Percentiles rank a stretch among this genome's conserved stretches.
These are phyloP conservation scores for Coemansia sp. DNA, from an alignment of 192 early-diverging fungal species.

Conservation along the genomic window DNA sequence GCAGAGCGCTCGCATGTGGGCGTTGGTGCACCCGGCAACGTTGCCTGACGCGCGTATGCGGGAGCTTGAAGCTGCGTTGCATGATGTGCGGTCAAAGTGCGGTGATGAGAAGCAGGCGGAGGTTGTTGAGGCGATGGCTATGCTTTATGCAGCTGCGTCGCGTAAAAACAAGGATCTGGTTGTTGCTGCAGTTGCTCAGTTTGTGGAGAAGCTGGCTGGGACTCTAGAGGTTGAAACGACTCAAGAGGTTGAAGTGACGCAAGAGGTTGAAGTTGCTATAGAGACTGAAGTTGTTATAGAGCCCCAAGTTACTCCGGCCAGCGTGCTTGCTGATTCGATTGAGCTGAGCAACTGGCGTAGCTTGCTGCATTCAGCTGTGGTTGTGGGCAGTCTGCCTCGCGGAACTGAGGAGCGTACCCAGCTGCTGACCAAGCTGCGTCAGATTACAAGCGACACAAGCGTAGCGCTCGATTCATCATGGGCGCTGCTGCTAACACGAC, in stretches of 20 bases:
- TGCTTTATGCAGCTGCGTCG: slow-evolving; percentile 39
- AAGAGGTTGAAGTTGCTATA: background rate
- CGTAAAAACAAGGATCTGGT: slow-evolving; percentile 38
- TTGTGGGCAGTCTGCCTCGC: slow-evolving; percentile 10
- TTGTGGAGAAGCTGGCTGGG: slow-evolving; percentile 12
- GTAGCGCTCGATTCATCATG: slow-evolving; percentile 20
- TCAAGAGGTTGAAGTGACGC: too few species aligned
- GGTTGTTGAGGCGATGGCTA: slow-evolving; percentile 42
- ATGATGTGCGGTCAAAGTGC: background rate
- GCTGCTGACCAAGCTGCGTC: background rate
- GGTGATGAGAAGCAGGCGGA: slow-evolving; percentile 8
- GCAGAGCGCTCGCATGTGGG: slow-evolving; percentile 32
- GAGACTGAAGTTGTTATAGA: background rate
- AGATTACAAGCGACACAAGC: background rate
- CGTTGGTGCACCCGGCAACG: slow-evolving; percentile 28
- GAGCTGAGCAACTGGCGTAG: slow-evolving; percentile 25
- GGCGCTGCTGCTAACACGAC: slow-evolving; percentile 32
- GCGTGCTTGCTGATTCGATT: slow-evolving; percentile 18
- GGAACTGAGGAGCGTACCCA: background rate
- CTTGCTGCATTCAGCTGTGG: slow-evolving; percentile 4
- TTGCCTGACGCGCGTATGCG: slow-evolving; percentile 28
- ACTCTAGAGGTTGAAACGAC: background rate
- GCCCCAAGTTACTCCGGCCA: slow-evolving; percentile 1
- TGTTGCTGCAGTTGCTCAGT: slow-evolving; percentile 20
- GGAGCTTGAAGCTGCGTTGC: slow-evolving; percentile 19